Percentiles rank a stretch among this genome's conserved stretches.
Conservation (phyloP, 768 basidiomycete genomes). For the Chalciporus piperatus region DNA sequence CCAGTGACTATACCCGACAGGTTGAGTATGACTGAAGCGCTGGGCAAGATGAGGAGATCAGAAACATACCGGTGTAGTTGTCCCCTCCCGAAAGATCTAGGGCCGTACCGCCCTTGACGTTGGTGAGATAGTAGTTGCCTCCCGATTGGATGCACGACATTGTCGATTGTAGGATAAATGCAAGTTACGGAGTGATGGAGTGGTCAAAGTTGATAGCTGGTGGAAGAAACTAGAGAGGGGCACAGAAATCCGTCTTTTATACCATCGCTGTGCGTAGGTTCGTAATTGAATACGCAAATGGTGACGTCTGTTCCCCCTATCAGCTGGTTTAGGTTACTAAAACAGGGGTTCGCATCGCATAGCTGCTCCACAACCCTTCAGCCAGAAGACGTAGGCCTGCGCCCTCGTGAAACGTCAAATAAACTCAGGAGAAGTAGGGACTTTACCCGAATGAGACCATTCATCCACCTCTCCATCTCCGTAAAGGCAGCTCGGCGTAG, state of each 20-base stretch:
- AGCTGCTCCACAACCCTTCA: too few relatives aligned
- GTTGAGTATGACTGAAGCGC: background rate
- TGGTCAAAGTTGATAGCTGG: background rate
- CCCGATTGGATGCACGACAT: conserved; percentile 35
- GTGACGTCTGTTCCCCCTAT: too few relatives aligned
- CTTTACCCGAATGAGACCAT: background rate
- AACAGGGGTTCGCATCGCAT: too few relatives aligned
- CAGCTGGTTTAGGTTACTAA: too few relatives aligned
- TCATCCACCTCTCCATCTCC: background rate
- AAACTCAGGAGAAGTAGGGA: too few relatives aligned
- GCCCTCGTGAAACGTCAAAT: too few relatives aligned
- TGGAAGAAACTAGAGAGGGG: too few relatives aligned
- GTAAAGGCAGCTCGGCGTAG: background rate
- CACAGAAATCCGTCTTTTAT: background rate
- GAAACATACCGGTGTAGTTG: conserved; percentile 42
- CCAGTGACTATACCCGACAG: conserved; percentile 43
- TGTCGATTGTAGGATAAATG: background rate
- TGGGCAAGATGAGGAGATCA: background rate
- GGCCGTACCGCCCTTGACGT: conserved; percentile 50
- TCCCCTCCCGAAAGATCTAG: conserved; percentile 57
- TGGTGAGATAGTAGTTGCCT: conserved; percentile 44
- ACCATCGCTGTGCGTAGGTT: background rate
- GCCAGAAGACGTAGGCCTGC: too few relatives aligned
- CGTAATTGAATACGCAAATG: too few relatives aligned
- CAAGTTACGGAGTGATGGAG: background rate